Evolutionary conservation across 139 green algal genomes (phyloP).

Genomic region (Haematococcus lacustris): DNA sequence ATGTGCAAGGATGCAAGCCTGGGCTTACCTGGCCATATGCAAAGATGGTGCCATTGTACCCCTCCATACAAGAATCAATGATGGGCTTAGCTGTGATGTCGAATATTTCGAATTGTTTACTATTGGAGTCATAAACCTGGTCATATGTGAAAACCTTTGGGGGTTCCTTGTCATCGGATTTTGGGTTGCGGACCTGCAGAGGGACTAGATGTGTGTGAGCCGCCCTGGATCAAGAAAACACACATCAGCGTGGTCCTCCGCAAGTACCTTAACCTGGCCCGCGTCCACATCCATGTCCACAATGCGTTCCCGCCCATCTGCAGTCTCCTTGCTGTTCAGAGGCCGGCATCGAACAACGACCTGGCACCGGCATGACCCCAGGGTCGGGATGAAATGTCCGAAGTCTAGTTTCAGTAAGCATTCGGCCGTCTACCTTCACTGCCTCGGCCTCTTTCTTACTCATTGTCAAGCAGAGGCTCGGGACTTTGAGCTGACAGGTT

Average conservation of each 20-base stretch:
- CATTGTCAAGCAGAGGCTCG: too few species aligned
- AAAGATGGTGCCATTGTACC: slow-evolving; percentile 76
- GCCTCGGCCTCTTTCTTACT: too few species aligned
- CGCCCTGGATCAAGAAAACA: too few species aligned
- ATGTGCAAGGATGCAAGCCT: too few species aligned
- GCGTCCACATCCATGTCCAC: slow-evolving; percentile 62
- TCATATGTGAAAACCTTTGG: slow-evolving; percentile 67
- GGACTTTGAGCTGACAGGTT: too few species aligned
- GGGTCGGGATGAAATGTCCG: too few species aligned
- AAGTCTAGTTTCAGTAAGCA: too few species aligned
- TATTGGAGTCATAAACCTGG: slow-evolving; percentile 65
- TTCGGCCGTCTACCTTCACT: too few species aligned
- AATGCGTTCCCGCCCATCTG: slow-evolving; percentile 53
- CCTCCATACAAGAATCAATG: slow-evolving; percentile 61
- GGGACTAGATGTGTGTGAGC: too few species aligned
- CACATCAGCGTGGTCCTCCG: too few species aligned
- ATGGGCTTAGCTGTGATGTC: slow-evolving; percentile 57
- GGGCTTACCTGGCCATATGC: slow-evolving; percentile 64
- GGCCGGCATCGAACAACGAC: slow-evolving; percentile 76
- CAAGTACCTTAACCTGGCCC: slow-evolving; percentile 54
- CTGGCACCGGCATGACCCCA: too few species aligned
- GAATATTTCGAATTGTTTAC: slow-evolving; percentile 57
- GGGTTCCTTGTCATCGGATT: slow-evolving; percentile 38
- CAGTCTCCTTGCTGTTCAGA: slow-evolving; percentile 61
- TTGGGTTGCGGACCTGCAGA: slow-evolving; percentile 51